These are phyloP conservation scores for Apiospora aurea DNA, from an alignment of 2,329 filamentous ascomycete genomes.

Conservation along the genomic window DNA sequence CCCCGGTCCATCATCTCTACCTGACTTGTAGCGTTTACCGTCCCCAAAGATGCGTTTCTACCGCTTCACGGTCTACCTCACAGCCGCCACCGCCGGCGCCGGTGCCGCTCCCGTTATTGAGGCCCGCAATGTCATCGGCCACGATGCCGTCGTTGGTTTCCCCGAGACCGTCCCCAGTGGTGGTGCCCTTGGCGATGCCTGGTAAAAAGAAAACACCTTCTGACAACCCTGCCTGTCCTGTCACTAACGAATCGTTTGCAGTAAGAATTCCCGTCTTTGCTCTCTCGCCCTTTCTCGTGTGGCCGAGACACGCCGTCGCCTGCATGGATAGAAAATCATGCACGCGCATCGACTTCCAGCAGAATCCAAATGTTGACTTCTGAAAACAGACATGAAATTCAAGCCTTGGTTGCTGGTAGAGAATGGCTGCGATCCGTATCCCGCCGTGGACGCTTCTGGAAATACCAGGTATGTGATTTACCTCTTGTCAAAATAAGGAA, in stretches of 20 bases:
- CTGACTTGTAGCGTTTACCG: neutral
- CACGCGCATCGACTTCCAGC: neutral
- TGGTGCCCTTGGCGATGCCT: constrained; percentile 52
- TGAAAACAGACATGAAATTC: constrained; percentile 53
- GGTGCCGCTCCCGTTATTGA: constrained; percentile 30
- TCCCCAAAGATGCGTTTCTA: constrained; percentile 29
- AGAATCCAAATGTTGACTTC: neutral
- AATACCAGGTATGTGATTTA: constrained; percentile 38
- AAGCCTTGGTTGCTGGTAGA: constrained; percentile 59
- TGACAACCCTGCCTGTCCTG: too few relatives aligned
- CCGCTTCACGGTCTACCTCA: constrained; percentile 26
- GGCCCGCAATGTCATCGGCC: constrained; percentile 37
- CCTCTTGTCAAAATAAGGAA: neutral
- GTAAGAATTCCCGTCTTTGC: neutral
- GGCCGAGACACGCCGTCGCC: neutral
- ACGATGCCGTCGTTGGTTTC: constrained; percentile 57
- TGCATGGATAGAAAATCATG: neutral
- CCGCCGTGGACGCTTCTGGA: constrained; percentile 60
- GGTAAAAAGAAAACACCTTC: neutral
- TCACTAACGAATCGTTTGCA: neutral
- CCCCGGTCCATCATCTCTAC: neutral
- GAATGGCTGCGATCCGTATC: constrained; percentile 65
- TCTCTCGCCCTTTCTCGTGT: neutral
- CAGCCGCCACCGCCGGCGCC: constrained; percentile 26
- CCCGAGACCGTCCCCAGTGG: constrained; percentile 56